Evolutionary conservation across 2,329 filamentous ascomycete species (phyloP).

Genomic region (Cladosporium sp.): DNA sequence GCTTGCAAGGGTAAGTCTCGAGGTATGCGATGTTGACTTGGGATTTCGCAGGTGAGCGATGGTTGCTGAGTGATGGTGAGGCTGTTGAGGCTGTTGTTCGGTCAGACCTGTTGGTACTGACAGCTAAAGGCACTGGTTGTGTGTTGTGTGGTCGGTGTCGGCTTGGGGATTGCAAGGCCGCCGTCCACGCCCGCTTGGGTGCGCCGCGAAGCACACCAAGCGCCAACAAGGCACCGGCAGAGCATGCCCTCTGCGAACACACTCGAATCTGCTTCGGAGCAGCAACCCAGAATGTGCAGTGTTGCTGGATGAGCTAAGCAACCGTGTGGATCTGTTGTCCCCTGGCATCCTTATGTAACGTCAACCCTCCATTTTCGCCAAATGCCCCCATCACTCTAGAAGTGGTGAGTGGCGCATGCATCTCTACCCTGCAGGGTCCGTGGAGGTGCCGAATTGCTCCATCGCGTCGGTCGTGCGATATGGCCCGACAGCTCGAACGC

Average conservation of each 20-base stretch:
- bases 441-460: background rate
- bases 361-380: background rate
- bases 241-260: background rate
- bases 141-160: background rate
- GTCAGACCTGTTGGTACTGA: background rate
- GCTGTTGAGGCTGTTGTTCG: background rate
- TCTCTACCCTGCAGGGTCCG: constrained; percentile 2
- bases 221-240: background rate
- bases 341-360: background rate
- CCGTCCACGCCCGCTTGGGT: background rate
- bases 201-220: background rate
- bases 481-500: background rate
- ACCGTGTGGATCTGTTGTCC: background rate
- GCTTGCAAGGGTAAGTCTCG: background rate
- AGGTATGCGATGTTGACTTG: background rate
- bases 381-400: background rate
- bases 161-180: background rate
- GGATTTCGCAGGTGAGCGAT: background rate
- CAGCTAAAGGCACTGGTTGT: background rate
- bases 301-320: background rate
- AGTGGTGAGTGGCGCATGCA: background rate
- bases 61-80: background rate
- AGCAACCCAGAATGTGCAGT: background rate
- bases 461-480: background rate
- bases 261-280: background rate